Conservation (phyloP, 495 filamentous ascomycete genomes). For the Penicillium turbatum region DNA sequence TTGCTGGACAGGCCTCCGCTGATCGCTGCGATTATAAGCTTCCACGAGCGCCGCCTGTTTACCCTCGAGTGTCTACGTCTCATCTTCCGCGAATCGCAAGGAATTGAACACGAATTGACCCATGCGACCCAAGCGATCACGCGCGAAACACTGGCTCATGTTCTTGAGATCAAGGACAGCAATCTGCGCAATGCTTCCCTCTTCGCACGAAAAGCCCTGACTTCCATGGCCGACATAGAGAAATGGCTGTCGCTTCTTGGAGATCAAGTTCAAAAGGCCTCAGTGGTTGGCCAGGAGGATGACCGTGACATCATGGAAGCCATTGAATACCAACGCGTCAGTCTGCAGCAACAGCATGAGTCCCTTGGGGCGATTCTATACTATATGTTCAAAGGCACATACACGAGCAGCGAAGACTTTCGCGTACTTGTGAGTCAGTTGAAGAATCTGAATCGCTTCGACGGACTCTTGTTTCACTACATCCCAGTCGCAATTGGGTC, state of each 20-base stretch:
- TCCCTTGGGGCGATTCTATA: conserved; percentile 71
- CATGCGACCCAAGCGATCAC: conserved; percentile 39
- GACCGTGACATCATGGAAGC: conserved; percentile 61
- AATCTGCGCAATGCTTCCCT: conserved; percentile 42
- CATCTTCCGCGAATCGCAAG: conserved; percentile 59
- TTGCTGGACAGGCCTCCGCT: conserved; percentile 62
- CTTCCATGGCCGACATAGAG: conserved; percentile 68
- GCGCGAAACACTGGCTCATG: conserved; percentile 36
- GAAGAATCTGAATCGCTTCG: conserved; percentile 66
- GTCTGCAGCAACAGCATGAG: conserved; percentile 82
- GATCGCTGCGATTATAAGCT: conserved; percentile 72
- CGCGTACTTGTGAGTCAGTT: conserved; percentile 59
- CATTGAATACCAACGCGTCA: conserved; percentile 65
- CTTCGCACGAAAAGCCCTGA: conserved; percentile 65
- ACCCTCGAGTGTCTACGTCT: conserved; percentile 79
- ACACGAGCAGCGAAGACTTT: conserved; percentile 67
- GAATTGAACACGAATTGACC: conserved; percentile 49
- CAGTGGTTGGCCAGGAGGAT: conserved; percentile 59
- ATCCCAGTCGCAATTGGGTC: conserved; percentile 70
- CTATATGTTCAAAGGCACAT: conserved; percentile 69
- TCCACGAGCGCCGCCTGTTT: conserved; percentile 74
- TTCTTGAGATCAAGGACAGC: conserved; percentile 45
- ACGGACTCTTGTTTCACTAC: conserved; percentile 68
- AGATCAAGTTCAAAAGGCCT: conserved; percentile 66
- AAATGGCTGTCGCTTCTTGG: conserved; percentile 64